Conservation (phyloP, 208 protist genomes). For the Leishmania tropica region DNA sequence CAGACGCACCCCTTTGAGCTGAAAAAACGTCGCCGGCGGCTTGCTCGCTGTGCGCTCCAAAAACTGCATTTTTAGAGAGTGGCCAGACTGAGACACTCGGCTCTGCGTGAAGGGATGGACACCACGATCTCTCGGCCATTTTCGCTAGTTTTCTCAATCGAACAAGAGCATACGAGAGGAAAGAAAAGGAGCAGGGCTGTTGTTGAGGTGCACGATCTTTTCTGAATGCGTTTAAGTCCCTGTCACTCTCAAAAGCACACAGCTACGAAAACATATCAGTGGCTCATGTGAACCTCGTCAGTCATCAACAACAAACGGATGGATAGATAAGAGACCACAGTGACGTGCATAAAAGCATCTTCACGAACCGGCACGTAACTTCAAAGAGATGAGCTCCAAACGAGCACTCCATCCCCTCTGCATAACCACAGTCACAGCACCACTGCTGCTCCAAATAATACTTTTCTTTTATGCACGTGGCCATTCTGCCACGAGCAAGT, state of each 20-base stretch:
- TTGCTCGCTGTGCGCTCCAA: background rate
- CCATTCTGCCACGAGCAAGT: background rate
- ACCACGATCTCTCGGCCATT: conserved; percentile 28
- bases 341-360: background rate
- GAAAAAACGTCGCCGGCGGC: background rate
- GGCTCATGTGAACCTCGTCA: background rate
- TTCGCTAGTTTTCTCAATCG: background rate
- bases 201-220: background rate
- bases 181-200: conserved; percentile 4
- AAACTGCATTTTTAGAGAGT: background rate
- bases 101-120: conserved; percentile 9
- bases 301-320: background rate
- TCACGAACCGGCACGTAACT: background rate
- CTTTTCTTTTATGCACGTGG: background rate
- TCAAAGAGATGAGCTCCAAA: background rate
- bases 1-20: conserved; percentile 29
- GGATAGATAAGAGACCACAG: background rate
- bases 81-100: background rate
- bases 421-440: no score
- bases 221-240: background rate
- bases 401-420: no score
- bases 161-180: background rate
- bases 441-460: background rate
- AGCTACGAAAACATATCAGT: background rate
- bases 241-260: background rate